Percentiles rank a stretch among this genome's conserved stretches.
Conservation (phyloP, 2,329 filamentous ascomycete genomes). For the Venturia asperata region DNA sequence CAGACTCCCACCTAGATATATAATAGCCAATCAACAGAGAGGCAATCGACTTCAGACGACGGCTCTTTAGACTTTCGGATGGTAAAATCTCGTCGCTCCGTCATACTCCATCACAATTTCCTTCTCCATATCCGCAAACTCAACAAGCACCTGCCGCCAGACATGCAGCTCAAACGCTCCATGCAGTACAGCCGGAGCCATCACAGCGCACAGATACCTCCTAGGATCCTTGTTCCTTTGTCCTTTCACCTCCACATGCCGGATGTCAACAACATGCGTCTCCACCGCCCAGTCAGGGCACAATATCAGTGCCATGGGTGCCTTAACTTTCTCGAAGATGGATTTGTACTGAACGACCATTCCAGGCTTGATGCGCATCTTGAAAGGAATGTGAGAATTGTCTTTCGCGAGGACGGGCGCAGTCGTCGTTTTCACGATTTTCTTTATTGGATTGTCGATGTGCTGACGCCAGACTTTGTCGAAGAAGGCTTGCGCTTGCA, state of each 20-base stretch:
- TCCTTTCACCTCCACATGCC: neutral
- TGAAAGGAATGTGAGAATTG: neutral
- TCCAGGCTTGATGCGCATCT: constrained; percentile 1
- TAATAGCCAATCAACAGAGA: neutral
- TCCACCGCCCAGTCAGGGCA: neutral
- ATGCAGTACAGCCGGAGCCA: neutral
- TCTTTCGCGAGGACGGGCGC: neutral
- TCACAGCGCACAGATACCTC: constrained; percentile 7
- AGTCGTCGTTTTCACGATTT: neutral
- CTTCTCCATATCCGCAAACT: constrained; percentile 7
- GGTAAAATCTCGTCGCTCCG: constrained; percentile 8
- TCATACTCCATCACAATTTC: constrained; percentile 15
- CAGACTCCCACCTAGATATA: too few species aligned
- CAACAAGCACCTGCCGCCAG: constrained; percentile 4
- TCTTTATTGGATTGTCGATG: constrained; percentile 5
- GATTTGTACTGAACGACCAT: constrained; percentile 6
- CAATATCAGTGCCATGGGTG: neutral
- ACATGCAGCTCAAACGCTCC: constrained; percentile 10
- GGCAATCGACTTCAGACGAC: neutral
- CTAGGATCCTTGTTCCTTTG: neutral
- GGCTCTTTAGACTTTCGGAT: neutral
- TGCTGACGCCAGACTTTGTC: constrained; percentile 13
- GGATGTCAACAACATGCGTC: constrained; percentile 4
- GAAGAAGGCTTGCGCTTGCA: constrained; percentile 9
- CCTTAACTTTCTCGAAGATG: neutral